Conservation (phyloP, 177 flowering plant genomes). For the Vitis hybrid region DNA sequence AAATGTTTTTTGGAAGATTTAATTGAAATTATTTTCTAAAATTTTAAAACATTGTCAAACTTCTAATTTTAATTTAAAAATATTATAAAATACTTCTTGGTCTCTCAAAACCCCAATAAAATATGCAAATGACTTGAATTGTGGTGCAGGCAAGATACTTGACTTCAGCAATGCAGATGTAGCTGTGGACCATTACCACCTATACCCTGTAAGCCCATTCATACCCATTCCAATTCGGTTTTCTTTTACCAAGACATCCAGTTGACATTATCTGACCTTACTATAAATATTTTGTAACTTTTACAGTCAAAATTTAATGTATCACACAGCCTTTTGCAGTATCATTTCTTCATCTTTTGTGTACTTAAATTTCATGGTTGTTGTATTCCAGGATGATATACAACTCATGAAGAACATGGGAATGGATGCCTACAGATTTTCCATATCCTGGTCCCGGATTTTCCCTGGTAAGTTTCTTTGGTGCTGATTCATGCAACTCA, state of each 20-base stretch:
- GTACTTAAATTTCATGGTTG: neutral
- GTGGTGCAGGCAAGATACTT: slow-evolving; percentile 53
- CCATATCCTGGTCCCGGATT: slow-evolving; percentile 90
- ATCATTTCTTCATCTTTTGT: no score
- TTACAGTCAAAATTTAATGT: no score
- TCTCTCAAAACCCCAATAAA: no score
- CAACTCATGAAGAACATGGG: slow-evolving; percentile 80
- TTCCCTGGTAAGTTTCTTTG: slow-evolving; percentile 53
- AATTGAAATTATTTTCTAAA: no score
- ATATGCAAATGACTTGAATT: neutral
- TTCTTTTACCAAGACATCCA: neutral
- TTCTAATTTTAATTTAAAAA: no score
- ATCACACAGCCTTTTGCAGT: no score
- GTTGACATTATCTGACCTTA: no score
- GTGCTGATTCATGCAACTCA: neutral
- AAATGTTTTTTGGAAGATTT: no score
- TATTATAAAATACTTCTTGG: no score
- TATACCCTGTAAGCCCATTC: slow-evolving; percentile 35
- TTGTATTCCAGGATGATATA: slow-evolving; percentile 56
- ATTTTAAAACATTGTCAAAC: no score
- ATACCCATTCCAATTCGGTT: neutral
- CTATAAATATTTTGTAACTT: no score
- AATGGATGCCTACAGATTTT: slow-evolving; percentile 82
- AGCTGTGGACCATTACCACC: slow-evolving; percentile 76
- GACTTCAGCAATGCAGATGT: slow-evolving; percentile 81